Conservation (phyloP, 768 basidiomycete genomes). For the Auriscalpium orientale region DNA sequence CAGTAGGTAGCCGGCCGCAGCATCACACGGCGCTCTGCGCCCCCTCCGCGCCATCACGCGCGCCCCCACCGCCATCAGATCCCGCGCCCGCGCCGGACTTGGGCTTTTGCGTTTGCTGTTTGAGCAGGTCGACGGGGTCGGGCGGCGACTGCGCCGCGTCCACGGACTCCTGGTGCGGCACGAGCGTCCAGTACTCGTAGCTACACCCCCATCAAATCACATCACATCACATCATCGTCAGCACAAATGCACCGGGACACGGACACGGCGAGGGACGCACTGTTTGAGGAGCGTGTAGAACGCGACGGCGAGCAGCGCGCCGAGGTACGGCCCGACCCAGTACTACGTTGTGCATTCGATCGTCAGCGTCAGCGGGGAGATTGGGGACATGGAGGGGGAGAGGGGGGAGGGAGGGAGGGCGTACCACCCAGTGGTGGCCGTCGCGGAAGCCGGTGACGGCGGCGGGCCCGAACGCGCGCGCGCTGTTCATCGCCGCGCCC, state of each 20-base stretch:
- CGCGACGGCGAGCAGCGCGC: conserved; percentile 48
- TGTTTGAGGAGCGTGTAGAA: conserved; percentile 54
- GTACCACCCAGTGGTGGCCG: conserved; percentile 53
- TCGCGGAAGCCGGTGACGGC: conserved; percentile 53
- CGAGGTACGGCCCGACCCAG: conserved; percentile 66
- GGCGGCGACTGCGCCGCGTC: conserved; percentile 35
- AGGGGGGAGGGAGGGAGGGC: conserved; percentile 21
- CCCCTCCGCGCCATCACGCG: not conserved
- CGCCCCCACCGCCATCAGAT: not conserved
- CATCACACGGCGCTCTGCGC: not conserved
- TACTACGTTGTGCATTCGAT: conserved; percentile 35
- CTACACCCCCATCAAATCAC: too few species aligned
- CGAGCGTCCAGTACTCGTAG: conserved; percentile 46
- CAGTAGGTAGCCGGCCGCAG: too few species aligned
- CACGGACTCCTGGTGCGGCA: conserved; percentile 38
- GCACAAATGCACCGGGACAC: conserved; percentile 1
- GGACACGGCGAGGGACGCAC: conserved; percentile 22
- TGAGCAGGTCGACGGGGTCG: conserved; percentile 23
- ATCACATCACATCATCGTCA: not conserved
- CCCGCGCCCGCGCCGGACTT: not conserved
- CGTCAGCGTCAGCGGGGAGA: not conserved
- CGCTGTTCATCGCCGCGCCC: conserved; percentile 62
- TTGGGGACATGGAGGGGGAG: not conserved
- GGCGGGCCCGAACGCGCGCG: conserved; percentile 64
- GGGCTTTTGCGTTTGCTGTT: not conserved